Conservation (phyloP, 1,284 basidiomycete species). For the Bondarzewia mesenterica region DNA sequence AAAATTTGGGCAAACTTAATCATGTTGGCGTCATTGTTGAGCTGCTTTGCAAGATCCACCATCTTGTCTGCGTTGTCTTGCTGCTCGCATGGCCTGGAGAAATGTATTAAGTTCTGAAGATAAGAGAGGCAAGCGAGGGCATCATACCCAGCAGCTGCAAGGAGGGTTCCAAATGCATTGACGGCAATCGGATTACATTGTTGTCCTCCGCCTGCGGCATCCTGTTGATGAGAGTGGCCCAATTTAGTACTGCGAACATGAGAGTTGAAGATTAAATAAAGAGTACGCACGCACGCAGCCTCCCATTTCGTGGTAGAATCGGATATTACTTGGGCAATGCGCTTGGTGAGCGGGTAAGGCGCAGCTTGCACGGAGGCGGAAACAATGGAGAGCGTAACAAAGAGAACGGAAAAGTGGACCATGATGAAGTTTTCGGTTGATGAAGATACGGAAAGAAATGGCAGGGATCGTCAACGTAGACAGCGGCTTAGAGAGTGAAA, state of each 20-base stretch:
- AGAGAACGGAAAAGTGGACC: conserved; percentile 14
- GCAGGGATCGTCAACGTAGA: not conserved
- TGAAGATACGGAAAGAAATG: not conserved
- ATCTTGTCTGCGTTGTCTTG: conserved; percentile 54
- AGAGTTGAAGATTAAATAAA: not conserved
- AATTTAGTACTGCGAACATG: conserved; percentile 3
- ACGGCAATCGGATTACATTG: conserved; percentile 49
- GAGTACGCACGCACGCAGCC: conserved; percentile 26
- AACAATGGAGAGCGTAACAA: conserved; percentile 9
- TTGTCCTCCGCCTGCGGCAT: conserved; percentile 41
- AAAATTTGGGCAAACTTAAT: conserved; percentile 52
- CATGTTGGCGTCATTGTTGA: conserved; percentile 48
- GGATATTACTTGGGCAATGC: conserved; percentile 32
- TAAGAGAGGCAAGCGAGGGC: not conserved
- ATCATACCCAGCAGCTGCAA: conserved; percentile 38
- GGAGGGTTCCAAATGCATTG: conserved; percentile 43
- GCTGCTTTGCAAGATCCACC: conserved; percentile 50
- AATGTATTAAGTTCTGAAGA: not conserved
- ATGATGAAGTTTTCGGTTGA: conserved; percentile 4
- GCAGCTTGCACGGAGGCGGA: conserved; percentile 7
- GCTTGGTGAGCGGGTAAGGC: conserved; percentile 24
- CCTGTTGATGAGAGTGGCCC: conserved; percentile 15
- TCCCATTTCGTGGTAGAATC: conserved; percentile 33
- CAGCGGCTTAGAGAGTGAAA: not conserved
- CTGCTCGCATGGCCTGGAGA: conserved; percentile 41